Conservation (phyloP, 345 rosid species). For the Jatropha curcas region DNA sequence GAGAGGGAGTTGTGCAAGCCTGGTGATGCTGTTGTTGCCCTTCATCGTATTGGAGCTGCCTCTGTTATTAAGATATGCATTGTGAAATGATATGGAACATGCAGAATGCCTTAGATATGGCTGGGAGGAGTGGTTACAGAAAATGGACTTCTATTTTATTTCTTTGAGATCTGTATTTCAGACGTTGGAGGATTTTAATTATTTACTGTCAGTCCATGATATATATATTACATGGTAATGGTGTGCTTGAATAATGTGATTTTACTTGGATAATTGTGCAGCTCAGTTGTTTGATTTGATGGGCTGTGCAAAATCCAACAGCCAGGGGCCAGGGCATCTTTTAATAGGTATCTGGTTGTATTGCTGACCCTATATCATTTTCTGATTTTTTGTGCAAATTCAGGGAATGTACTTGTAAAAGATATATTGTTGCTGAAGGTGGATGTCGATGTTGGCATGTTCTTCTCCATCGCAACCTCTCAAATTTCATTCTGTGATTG, state of each 20-base stretch:
- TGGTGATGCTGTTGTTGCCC: conserved; percentile 79
- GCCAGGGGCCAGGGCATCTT: not conserved
- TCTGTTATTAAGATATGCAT: conserved; percentile 85
- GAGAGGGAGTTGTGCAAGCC: conserved; percentile 58
- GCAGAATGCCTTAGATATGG: conserved; percentile 6
- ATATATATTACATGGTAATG: not conserved
- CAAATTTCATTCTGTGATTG: too few relatives aligned
- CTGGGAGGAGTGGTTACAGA: conserved; percentile 5
- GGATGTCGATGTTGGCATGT: too few relatives aligned
- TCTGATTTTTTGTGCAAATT: too few relatives aligned
- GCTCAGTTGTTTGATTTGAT: too few relatives aligned
- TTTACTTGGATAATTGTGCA: not conserved
- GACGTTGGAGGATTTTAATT: not conserved
- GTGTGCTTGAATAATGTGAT: not conserved
- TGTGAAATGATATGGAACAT: conserved; percentile 46
- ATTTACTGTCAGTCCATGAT: not conserved
- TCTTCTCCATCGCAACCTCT: too few relatives aligned
- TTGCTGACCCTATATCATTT: not conserved
- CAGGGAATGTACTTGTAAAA: too few relatives aligned
- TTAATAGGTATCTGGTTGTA: not conserved
- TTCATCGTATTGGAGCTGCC: conserved; percentile 86
- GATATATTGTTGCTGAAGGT: too few relatives aligned
- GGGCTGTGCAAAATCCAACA: not conserved
- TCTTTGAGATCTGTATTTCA: not conserved
- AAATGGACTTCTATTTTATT: not conserved